A percentile compares a stretch with the other conserved stretches of the same genome.
Conservation (phyloP, 345 rosid genomes). For the Syzygium jambos region DNA sequence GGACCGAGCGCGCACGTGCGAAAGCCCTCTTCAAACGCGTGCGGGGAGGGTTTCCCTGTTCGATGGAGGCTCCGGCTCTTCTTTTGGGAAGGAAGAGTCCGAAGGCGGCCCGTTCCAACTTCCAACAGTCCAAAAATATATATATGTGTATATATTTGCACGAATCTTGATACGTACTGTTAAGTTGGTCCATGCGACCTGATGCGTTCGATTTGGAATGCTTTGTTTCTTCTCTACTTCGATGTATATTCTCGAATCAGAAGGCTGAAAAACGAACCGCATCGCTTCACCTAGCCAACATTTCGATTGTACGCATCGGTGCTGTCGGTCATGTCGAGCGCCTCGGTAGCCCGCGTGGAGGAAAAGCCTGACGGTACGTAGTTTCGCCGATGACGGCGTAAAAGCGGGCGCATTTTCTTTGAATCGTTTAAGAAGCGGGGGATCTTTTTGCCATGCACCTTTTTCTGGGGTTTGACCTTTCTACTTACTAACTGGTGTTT, state of each 20-base stretch:
- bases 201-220: background rate
- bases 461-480: background rate
- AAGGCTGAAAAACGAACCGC: fast-evolving
- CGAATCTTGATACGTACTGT: background rate
- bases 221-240: background rate
- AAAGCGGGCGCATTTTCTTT: background rate
- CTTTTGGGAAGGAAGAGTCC: background rate
- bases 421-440: background rate
- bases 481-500: background rate
- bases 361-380: background rate
- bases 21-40: constrained; percentile 31
- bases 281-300: background rate
- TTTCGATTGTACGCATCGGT: background rate
- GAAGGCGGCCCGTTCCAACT: too few relatives aligned
- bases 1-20: constrained; percentile 30
- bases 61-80: background rate
- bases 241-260: background rate
- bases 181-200: background rate
- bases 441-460: background rate
- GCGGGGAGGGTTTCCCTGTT: constrained; percentile 18
- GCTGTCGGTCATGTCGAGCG: background rate
- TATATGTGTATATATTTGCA: background rate
- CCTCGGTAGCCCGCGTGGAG: background rate
- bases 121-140: background rate
- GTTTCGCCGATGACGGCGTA: background rate